These are phyloP conservation scores for Reutealis trisperma DNA, from an alignment of 345 rosid species.

Conservation along the genomic window DNA sequence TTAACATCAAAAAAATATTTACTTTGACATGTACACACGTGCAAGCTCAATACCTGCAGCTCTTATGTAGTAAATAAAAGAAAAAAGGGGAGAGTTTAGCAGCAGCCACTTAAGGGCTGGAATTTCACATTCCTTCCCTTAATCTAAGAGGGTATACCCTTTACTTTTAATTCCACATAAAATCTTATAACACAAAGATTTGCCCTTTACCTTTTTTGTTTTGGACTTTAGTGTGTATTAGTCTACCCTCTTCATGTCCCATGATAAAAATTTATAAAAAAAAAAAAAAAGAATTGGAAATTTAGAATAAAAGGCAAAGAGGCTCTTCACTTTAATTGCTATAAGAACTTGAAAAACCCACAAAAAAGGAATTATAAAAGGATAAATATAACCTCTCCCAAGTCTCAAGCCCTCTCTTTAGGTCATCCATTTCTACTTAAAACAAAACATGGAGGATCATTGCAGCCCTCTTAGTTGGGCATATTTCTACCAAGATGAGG, in stretches of 20 bases:
- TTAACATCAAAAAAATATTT: neutral
- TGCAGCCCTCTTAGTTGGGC: slow-evolving; percentile 41
- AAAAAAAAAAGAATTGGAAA: neutral
- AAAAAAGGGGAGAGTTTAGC: neutral
- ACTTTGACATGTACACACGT: slow-evolving; percentile 15
- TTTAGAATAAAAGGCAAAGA: slow-evolving; percentile 2
- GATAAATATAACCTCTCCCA: neutral
- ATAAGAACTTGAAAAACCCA: slow-evolving; percentile 28
- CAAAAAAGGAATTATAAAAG: neutral
- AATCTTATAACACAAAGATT: slow-evolving; percentile 18
- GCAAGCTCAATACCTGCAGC: slow-evolving; percentile 11
- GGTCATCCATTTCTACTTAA: no score
- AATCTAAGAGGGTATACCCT: neutral
- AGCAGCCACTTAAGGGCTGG: slow-evolving; percentile 19
- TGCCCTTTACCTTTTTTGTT: slow-evolving; percentile 23
- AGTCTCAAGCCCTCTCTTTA: neutral
- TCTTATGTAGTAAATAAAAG: neutral
- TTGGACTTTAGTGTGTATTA: slow-evolving; percentile 31
- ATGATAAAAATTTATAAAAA: no score
- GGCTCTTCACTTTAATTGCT: slow-evolving; percentile 11
- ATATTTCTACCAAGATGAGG: slow-evolving; percentile 43
- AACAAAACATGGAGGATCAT: slow-evolving; percentile 43
- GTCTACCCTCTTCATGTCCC: slow-evolving; percentile 38
- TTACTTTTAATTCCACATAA: neutral
- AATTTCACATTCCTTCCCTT: slow-evolving; percentile 31